These are phyloP conservation scores for Sclerotinia nivalis DNA, from an alignment of 2,329 filamentous ascomycete species.

Conservation along the genomic window DNA sequence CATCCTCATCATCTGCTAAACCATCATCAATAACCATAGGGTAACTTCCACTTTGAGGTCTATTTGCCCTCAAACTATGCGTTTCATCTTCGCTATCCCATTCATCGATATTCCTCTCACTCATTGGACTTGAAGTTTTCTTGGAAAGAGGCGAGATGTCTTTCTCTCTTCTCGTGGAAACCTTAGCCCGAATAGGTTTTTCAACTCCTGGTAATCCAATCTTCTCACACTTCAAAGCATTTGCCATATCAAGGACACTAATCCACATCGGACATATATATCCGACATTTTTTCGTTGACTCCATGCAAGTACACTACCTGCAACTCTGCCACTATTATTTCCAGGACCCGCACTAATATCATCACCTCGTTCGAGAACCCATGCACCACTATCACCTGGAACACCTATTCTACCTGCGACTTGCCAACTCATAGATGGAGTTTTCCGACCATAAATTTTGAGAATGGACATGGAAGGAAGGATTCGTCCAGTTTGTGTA, in stretches of 20 bases:
- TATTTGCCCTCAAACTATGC: not conserved
- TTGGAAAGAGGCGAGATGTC: not conserved
- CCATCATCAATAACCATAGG: slow-evolving; percentile 2
- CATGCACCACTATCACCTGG: slow-evolving; percentile 93
- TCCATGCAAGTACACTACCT: slow-evolving; percentile 89
- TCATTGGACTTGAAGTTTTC: not conserved
- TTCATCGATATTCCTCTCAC: not conserved
- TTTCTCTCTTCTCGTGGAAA: not conserved
- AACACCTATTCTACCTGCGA: slow-evolving; percentile 60
- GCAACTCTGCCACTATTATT: slow-evolving; percentile 70
- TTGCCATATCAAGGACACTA: slow-evolving; percentile 79
- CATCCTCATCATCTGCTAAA: slow-evolving; percentile 14
- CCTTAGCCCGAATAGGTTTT: slow-evolving; percentile 7
- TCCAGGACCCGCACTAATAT: slow-evolving; percentile 84
- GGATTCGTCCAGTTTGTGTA: slow-evolving; percentile 74
- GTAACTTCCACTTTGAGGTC: slow-evolving; percentile 9
- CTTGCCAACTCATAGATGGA: slow-evolving; percentile 70
- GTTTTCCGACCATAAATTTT: slow-evolving; percentile 83
- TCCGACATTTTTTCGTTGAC: slow-evolving; percentile 73
- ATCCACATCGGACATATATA: slow-evolving; percentile 97
- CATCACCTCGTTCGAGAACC: slow-evolving; percentile 90
- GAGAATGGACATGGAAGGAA: slow-evolving; percentile 76
- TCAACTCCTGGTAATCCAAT: slow-evolving; percentile 70
- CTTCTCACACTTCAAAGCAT: slow-evolving; percentile 68
- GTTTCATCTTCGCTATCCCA: slow-evolving; percentile 13